A percentile compares a stretch with the other conserved stretches of the same genome.
Evolutionary conservation across 331 rosid species (phyloP).

Genomic region (Quercus tomentella): DNA sequence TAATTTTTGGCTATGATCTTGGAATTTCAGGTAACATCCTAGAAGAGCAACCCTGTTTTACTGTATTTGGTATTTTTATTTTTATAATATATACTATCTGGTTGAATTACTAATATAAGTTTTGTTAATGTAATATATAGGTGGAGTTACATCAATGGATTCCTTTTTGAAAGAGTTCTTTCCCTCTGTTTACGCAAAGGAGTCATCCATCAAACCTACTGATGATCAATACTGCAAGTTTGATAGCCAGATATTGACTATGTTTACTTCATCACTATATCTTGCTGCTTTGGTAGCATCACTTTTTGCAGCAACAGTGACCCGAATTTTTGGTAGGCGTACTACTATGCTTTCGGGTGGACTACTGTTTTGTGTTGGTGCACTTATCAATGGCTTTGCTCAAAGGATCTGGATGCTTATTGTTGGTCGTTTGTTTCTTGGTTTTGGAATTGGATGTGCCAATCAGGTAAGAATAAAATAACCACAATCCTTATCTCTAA

Average conservation of each 20-base stretch:
- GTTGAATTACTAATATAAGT: neutral
- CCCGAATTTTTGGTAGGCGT: constrained; percentile 47
- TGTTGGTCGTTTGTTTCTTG: constrained; percentile 57
- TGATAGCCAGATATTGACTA: constrained; percentile 51
- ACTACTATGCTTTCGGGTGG: constrained; percentile 52
- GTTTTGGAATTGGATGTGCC: constrained; percentile 75
- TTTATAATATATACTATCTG: no score
- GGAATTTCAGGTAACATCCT: constrained; percentile 38
- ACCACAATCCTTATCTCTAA: neutral
- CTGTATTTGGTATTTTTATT: neutral
- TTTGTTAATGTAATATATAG: constrained; percentile 8
- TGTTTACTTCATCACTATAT: constrained; percentile 69
- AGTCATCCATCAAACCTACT: constrained; percentile 20
- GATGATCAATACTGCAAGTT: constrained; percentile 61
- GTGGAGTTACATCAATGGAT: constrained; percentile 78
- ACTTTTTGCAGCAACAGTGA: constrained; percentile 31
- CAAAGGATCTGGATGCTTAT: constrained; percentile 45
- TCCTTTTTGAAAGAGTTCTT: constrained; percentile 43
- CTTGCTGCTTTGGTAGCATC: constrained; percentile 52
- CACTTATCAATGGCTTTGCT: constrained; percentile 55
- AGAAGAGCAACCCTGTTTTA: neutral
- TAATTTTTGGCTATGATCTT: constrained; percentile 54
- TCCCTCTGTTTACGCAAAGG: constrained; percentile 43
- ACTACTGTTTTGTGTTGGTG: constrained; percentile 41
- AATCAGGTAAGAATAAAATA: constrained; percentile 42